Percentiles rank a stretch among this genome's conserved stretches.
Evolutionary conservation across 768 basidiomycete genomes (phyloP).

Genomic region (Boletus bicolor): DNA sequence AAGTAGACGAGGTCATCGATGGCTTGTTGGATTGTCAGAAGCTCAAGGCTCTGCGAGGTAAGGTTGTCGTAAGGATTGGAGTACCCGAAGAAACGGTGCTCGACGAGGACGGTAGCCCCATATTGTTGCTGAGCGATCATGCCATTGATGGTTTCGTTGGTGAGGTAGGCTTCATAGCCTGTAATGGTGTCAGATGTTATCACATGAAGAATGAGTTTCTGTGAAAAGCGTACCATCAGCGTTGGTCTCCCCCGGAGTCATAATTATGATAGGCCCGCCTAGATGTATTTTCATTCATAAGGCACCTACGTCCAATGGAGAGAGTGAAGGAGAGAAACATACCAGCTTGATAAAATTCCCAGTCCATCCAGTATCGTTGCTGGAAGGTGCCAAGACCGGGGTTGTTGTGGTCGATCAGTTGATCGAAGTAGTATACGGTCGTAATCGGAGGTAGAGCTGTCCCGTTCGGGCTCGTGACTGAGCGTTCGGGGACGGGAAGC

Average conservation of each 20-base stretch:
- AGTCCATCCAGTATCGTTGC: conserved; percentile 71
- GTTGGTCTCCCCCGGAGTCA: conserved; percentile 63
- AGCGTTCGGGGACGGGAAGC: conserved; percentile 9
- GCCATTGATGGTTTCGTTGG: conserved; percentile 61
- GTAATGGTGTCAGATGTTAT: neutral
- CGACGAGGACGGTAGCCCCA: conserved; percentile 60
- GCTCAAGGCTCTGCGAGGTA: conserved; percentile 49
- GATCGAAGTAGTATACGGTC: conserved; percentile 31
- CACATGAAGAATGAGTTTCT: neutral
- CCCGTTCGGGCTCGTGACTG: conserved; percentile 20
- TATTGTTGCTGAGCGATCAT: conserved; percentile 62
- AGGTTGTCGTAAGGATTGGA: conserved; percentile 69
- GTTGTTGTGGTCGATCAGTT: conserved; percentile 44
- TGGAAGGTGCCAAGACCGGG: conserved; percentile 71
- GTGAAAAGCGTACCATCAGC: conserved; percentile 37
- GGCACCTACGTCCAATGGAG: neutral
- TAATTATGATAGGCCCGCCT: conserved; percentile 28
- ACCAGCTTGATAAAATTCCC: conserved; percentile 61
- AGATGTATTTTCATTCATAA: neutral
- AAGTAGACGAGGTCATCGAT: conserved; percentile 73
- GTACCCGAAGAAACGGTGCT: conserved; percentile 74
- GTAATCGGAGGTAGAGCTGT: conserved; percentile 24
- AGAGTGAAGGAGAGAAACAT: neutral
- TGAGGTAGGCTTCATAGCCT: conserved; percentile 50
- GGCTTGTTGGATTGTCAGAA: conserved; percentile 71